Evolutionary conservation across 2,329 filamentous ascomycete species (phyloP).

Genomic region (Ceratocystis albifundus): DNA sequence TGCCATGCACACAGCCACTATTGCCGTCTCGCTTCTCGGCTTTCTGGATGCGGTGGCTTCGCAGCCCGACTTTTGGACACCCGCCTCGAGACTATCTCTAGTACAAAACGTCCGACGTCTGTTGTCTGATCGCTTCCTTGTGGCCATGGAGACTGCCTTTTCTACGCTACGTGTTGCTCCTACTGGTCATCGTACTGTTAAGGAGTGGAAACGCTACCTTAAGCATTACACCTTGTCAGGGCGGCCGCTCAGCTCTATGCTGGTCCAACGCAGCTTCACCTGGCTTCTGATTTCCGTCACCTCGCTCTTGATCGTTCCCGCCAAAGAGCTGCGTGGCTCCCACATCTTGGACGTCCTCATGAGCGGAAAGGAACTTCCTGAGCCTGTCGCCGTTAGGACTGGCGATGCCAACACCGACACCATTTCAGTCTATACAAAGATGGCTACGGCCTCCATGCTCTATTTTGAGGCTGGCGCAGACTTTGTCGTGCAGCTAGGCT

Average conservation of each 20-base stretch:
- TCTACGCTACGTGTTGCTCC: constrained; percentile 78
- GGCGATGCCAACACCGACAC: constrained; percentile 42
- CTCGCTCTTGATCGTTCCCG: constrained; percentile 57
- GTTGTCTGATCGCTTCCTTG: constrained; percentile 72
- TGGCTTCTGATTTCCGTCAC: constrained; percentile 69
- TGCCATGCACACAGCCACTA: constrained; percentile 57
- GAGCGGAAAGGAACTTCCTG: constrained; percentile 36
- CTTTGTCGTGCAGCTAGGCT: constrained; percentile 68
- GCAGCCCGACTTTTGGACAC: constrained; percentile 69
- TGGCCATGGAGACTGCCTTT: constrained; percentile 77
- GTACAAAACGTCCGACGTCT: constrained; percentile 60
- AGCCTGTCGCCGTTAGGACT: constrained; percentile 21
- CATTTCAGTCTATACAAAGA: constrained; percentile 53
- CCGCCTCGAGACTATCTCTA: constrained; percentile 59
- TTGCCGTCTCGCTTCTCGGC: constrained; percentile 76
- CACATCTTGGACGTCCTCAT: constrained; percentile 67
- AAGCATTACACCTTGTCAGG: constrained; percentile 71
- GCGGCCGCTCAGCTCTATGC: constrained; percentile 78
- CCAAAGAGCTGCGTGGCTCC: constrained; percentile 45
- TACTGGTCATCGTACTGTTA: constrained; percentile 51
- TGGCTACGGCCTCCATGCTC: constrained; percentile 72
- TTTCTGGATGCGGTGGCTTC: constrained; percentile 75
- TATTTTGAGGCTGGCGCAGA: constrained; percentile 81
- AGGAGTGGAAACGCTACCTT: constrained; percentile 79
- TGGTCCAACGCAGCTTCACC: constrained; percentile 81